phyloP scores from a whole-genome alignment of 2,329 filamentous ascomycete species.

The Chrysoporthe cubensis region DNA sequence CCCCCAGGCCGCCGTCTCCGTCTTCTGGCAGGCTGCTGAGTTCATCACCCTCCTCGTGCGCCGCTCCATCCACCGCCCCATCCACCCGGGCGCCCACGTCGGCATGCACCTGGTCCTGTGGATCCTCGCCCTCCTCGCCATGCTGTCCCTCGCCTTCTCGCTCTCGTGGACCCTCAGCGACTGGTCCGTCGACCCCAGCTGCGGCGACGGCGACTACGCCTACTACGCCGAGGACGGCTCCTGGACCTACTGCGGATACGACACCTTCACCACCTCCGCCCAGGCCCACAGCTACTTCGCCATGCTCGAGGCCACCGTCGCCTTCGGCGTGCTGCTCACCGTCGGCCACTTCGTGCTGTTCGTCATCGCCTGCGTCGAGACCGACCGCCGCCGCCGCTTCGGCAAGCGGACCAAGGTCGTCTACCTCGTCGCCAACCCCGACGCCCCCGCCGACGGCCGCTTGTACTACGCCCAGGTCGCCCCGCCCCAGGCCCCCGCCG shows the following conservation, averaged over 20 bases:
- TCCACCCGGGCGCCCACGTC: slow-evolving; percentile 50
- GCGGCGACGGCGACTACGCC: slow-evolving; percentile 8
- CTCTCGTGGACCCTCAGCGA: slow-evolving; percentile 35
- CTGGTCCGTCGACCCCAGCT: slow-evolving; percentile 31
- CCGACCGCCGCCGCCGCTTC: slow-evolving; percentile 27
- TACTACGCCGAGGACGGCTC: slow-evolving; percentile 21
- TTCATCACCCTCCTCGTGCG: slow-evolving; percentile 42
- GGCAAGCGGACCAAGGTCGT: slow-evolving; percentile 21
- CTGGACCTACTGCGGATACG: slow-evolving; percentile 28
- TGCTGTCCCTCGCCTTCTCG: slow-evolving; percentile 45
- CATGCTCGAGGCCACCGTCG: slow-evolving; percentile 30
- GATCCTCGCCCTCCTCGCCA: slow-evolving; percentile 38
- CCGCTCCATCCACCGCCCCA: slow-evolving; percentile 38
- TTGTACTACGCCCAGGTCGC: slow-evolving; percentile 14
- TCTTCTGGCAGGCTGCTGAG: slow-evolving; percentile 46
- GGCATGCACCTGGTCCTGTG: slow-evolving; percentile 48
- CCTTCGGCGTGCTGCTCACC: slow-evolving; percentile 29
- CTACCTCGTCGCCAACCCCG: slow-evolving; percentile 18
- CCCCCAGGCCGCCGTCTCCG: slow-evolving; percentile 39
- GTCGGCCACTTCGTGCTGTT: slow-evolving; percentile 30
- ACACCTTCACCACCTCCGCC: slow-evolving; percentile 18
- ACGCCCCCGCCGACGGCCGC: slow-evolving; percentile 16
- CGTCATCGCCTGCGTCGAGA: slow-evolving; percentile 31
- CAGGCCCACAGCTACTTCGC: slow-evolving; percentile 17
- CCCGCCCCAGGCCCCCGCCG: background rate